Base-by-base conservation (phyloP, 768 basidiomycete species). In the Antrodiella citrinella region DNA sequence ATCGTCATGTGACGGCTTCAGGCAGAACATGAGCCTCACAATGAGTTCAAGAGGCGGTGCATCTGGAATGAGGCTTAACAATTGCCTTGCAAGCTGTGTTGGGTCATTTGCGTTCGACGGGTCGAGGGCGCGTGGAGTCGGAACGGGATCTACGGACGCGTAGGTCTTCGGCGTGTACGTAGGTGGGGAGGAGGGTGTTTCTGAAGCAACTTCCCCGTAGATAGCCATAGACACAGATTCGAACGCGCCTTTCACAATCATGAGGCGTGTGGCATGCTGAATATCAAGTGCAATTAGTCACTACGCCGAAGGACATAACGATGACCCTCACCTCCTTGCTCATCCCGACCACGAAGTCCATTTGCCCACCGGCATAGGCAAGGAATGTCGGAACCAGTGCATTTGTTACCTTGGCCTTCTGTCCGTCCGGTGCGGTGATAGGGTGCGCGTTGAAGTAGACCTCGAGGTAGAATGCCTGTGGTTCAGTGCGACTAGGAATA, bases 221-320 rank as follows among this genome's bases (percentile, higher is more conserved):
- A 75, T 70, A 12, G 84, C 83, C 57, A 86, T 67, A 11, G 86
- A 86, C 18, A 86, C 67, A 51, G 68, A 70, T 45, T 77, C 67
- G 62, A 88, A 90, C 26, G 76, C 69, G n/a, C 88, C 89, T 59
- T 82, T 83, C 54, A 91, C 73, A 51, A 91, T 85, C 76, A 91
- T 81, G 24, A 91, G 70, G 41, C 88, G 82, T 19, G 87, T 88
- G 3, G 82, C 77, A 41, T 49, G 45, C 54, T 56, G 15, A n/a
- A 62, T 77, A 81, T 84, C 87, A 61, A 15, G 49, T 24, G 26
- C 21, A 24, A 40, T 47, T 19, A 44, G 51, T 47, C 43, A 43
- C 30, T 25, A 50, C 42, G 57, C 26, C 21, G 43, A 13, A 22
- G 21, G n/a, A n/a, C 38, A 11, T 35, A 12, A n/a, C 7, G 19